phyloP scores from a whole-genome alignment of 1,284 basidiomycete genomes.

The Apiotrichum montevideense region DNA sequence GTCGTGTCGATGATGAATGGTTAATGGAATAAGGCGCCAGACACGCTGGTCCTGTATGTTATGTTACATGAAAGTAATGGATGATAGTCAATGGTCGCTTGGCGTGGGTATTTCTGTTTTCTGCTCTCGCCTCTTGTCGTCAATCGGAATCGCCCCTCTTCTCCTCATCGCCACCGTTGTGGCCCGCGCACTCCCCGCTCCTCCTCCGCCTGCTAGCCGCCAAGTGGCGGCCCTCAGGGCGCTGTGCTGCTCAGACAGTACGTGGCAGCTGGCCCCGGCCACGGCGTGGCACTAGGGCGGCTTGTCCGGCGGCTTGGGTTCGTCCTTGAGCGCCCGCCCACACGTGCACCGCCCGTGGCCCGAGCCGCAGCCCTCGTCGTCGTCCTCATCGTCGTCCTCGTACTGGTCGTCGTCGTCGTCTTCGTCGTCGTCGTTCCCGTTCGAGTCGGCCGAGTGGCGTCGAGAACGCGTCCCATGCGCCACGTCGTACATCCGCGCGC shows the following conservation, averaged over 20 bases:
- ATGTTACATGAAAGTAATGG: too few species aligned
- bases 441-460: slow-evolving; percentile 1
- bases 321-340: slow-evolving; percentile 10
- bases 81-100: neutral
- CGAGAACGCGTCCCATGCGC: slow-evolving; percentile 32
- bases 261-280: neutral
- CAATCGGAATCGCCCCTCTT: neutral
- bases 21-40: too few species aligned
- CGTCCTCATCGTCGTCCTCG: slow-evolving; percentile 7
- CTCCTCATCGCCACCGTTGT: slow-evolving; percentile 1
- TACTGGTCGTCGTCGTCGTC: slow-evolving; percentile 13
- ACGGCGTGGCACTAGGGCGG: neutral
- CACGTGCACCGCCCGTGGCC: slow-evolving; percentile 8
- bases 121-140: too few species aligned
- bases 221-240: neutral
- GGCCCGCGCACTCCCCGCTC: slow-evolving; percentile 9
- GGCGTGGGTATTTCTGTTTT: too few species aligned
- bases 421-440: slow-evolving; percentile 6
- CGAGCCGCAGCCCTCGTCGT: slow-evolving; percentile 1
- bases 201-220: slow-evolving; percentile 5
- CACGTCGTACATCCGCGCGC: slow-evolving; percentile 60
- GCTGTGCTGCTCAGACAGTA: neutral
- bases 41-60: too few species aligned
- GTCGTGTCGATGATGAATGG: too few species aligned
- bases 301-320: slow-evolving; percentile 7